A percentile compares a stretch with the other conserved stretches of the same genome.
Conservation (phyloP, 805 yeast genomes). For the Metschnikowia peoriensis region DNA sequence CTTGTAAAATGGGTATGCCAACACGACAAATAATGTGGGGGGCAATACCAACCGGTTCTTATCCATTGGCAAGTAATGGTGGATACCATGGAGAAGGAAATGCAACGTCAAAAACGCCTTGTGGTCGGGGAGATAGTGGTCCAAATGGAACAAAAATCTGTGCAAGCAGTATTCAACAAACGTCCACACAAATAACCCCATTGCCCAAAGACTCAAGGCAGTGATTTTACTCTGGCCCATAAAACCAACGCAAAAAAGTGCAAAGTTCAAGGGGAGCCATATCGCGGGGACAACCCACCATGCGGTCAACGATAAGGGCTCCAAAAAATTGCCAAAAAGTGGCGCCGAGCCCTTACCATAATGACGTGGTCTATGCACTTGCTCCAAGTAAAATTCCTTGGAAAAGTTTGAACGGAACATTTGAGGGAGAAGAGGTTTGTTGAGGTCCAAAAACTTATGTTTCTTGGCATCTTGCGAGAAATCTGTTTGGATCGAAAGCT, state of each 20-base stretch:
- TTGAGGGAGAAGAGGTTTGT: slow-evolving; percentile 77
- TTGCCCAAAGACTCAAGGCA: slow-evolving; percentile 57
- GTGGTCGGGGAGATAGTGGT: slow-evolving; percentile 79
- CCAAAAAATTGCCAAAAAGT: slow-evolving; percentile 89
- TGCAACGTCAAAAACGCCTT: slow-evolving; percentile 74
- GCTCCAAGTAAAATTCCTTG: slow-evolving; percentile 90
- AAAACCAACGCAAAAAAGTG: slow-evolving; percentile 58
- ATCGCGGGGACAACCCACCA: slow-evolving; percentile 90
- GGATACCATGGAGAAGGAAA: slow-evolving; percentile 92
- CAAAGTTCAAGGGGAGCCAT: slow-evolving; percentile 84
- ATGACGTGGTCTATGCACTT: slow-evolving; percentile 97
- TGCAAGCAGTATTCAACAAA: slow-evolving; percentile 84
- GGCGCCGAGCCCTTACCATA: slow-evolving; percentile 98
- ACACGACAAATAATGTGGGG: slow-evolving; percentile 72
- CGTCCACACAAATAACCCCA: slow-evolving; percentile 95
- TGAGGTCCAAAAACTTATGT: slow-evolving; percentile 85
- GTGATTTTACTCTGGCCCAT: slow-evolving; percentile 43
- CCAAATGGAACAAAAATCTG: slow-evolving; percentile 91
- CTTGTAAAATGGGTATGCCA: slow-evolving; percentile 78
- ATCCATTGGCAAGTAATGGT: slow-evolving; percentile 98
- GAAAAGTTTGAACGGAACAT: slow-evolving; percentile 72
- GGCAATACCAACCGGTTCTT: slow-evolving; percentile 91
- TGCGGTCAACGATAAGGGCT: slow-evolving; percentile 86
- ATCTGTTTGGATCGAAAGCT: slow-evolving; percentile 77
- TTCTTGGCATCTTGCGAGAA: slow-evolving; percentile 63